Percentiles rank a stretch among this genome's conserved stretches.
Evolutionary conservation across 73 alveolate genomes (phyloP).

Genomic region (Diophrys sp.): DNA sequence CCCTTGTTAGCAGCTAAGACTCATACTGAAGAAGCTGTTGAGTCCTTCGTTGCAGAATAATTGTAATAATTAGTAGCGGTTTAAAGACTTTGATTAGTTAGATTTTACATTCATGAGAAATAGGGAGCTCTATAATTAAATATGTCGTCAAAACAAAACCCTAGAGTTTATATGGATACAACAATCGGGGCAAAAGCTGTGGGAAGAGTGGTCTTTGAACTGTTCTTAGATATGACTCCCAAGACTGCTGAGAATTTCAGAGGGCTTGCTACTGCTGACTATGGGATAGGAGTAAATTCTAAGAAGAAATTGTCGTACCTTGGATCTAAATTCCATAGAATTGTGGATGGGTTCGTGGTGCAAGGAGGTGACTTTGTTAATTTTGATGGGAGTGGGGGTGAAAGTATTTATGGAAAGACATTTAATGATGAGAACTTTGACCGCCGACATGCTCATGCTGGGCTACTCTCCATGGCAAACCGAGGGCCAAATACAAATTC

Average conservation of each 20-base stretch:
- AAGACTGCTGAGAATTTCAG: conserved; percentile 92
- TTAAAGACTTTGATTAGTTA: too few relatives aligned
- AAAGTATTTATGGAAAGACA: conserved; percentile 84
- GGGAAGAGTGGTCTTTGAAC: conserved; percentile 90
- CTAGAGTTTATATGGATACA: conserved; percentile 71
- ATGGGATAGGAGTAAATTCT: conserved; percentile 80
- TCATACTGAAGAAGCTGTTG: too few relatives aligned
- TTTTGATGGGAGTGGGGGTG: conserved; percentile 91
- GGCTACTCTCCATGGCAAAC: conserved; percentile 92
- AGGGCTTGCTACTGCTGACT: conserved; percentile 82
- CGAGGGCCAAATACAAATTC: conserved; percentile 88
- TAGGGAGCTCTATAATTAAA: too few relatives aligned
- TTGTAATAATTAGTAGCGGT: too few relatives aligned
- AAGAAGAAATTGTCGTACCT: conserved; percentile 78
- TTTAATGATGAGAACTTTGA: conserved; percentile 92
- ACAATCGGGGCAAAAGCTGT: conserved; percentile 82
- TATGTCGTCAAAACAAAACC: too few relatives aligned
- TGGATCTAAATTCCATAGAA: conserved; percentile 85
- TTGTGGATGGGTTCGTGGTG: conserved; percentile 79
- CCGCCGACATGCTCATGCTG: conserved; percentile 94
- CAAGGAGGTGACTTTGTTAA: conserved; percentile 88
- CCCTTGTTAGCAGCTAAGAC: too few relatives aligned
- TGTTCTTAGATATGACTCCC: conserved; percentile 88
- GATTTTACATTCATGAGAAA: too few relatives aligned
- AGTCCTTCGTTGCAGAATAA: too few relatives aligned